Base-by-base conservation (phyloP, 192 early-diverging fungal species). In the Coemansia biformis region DNA sequence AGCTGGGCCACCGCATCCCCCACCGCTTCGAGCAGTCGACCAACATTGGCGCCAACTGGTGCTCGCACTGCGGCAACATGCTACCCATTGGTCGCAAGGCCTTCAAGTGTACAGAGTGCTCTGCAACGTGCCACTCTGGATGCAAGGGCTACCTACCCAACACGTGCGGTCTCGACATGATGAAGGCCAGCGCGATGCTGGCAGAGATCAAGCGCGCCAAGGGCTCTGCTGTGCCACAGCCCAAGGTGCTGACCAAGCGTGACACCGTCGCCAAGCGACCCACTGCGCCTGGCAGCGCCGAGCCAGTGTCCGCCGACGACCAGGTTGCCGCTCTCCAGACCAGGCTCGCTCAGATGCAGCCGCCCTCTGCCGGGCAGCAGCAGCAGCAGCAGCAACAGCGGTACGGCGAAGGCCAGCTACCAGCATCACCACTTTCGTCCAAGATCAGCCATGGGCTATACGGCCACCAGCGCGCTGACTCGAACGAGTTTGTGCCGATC, bases 31-130 rank as follows among this genome's bases (percentile, higher is more conserved):
- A 93, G 54, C 73, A 76, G 12, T 75, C 86, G n/a, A 84, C 83
- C 32, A 91, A 86, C 45, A 78, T 92, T 42, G 84, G 82, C 17
- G 86, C 88, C 30, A 83, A 84, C 66, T 99, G 96, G 96, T 99
- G 96, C 66, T 90, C 85, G 56, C 96, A 99, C 74, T 99, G 96
- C 74, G 96, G 96, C 26, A 90, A 82, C 33, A 90, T 99, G 86
- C 83, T 98, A 30, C 81, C 94, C 15, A 68, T 99, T 6, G 87
- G 90, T 22, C 58, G 72, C 0, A 51, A 64, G 18, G 55, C 61
- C 13, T 36, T 57, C 46, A 84, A 83, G 51, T 78, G 63, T 57
- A 54, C 75, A 46, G 93, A 97, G 76, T 99, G 96, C 75, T 56
- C 64, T 37, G 63, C 81, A 31, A 80, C 85, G 1, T 89, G 89